phyloP scores from a whole-genome alignment of 1,139 yeast genomes.

The Kodamaea sp. region DNA sequence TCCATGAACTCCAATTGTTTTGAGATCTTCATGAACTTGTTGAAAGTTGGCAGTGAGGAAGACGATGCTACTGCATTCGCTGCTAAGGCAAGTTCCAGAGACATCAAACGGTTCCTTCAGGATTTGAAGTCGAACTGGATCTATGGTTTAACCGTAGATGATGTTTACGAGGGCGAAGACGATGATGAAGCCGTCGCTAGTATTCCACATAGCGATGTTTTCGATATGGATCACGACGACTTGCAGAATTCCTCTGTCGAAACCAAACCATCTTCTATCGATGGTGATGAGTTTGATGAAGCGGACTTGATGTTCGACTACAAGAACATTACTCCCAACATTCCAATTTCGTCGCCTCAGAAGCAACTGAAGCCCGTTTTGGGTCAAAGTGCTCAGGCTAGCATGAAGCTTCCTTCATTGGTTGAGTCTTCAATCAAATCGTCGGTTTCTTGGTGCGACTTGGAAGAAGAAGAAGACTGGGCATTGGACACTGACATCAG shows the following conservation, averaged over 20 bases:
- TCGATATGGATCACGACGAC: conserved; percentile 36
- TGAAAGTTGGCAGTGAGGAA: conserved; percentile 35
- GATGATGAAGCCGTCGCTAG: conserved; percentile 5
- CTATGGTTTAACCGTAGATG: conserved; percentile 40
- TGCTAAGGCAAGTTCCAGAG: conserved; percentile 28
- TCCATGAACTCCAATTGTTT: conserved; percentile 41
- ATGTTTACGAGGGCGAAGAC: conserved; percentile 22
- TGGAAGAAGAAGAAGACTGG: conserved; percentile 30
- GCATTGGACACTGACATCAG: conserved; percentile 11
- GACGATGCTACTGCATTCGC: conserved; percentile 30
- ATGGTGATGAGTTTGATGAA: conserved; percentile 11
- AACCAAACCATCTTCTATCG: conserved; percentile 12
- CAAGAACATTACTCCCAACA: conserved; percentile 9
- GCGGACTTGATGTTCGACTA: conserved; percentile 14
- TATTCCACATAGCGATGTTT: conserved; percentile 17
- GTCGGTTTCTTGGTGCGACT: conserved; percentile 38
- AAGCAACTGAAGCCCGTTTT: conserved; percentile 3
- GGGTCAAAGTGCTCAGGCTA: conserved; percentile 3
- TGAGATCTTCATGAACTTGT: conserved; percentile 33
- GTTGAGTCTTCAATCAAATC: conserved; percentile 32
- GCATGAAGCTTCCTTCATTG: conserved; percentile 28
- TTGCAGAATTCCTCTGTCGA: conserved; percentile 11
- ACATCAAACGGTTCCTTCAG: conserved; percentile 28
- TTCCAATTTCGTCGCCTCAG: conserved; percentile 12
- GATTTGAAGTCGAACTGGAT: conserved; percentile 32